phyloP scores from a whole-genome alignment of 78 protist genomes.

The Dictyostelium capitatum region DNA sequence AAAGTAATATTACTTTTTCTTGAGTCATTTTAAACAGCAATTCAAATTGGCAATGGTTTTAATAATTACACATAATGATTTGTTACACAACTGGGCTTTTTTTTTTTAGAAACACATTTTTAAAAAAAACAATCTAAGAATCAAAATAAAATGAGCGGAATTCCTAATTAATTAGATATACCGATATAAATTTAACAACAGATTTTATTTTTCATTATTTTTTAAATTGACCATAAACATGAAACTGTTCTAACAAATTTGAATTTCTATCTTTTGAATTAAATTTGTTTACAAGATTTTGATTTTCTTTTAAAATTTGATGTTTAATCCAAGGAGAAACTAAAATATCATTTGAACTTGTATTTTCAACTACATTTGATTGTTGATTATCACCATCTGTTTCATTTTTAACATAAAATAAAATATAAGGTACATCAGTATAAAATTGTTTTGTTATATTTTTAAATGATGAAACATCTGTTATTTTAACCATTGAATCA shows the following conservation, averaged over 20 bases:
- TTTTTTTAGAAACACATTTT: too few species aligned
- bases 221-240: not conserved
- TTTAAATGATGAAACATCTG: conserved; percentile 8
- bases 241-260: not conserved
- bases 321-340: not conserved
- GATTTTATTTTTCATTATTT: not conserved
- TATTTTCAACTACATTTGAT: not conserved
- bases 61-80: too few species aligned
- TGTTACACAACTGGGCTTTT: too few species aligned
- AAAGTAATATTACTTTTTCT: too few species aligned
- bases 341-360: not conserved
- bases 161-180: too few species aligned
- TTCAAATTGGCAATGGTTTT: too few species aligned
- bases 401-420: conserved; percentile 23
- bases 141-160: too few species aligned
- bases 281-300: not conserved
- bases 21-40: too few species aligned
- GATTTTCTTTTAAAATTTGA: not conserved
- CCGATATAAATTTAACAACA: too few species aligned
- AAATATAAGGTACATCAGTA: conserved; percentile 53
- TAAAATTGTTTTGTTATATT: conserved; percentile 10
- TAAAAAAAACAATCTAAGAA: too few species aligned
- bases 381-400: too few species aligned
- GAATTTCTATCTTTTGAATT: not conserved
- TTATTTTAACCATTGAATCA: conserved; percentile 30